Evolutionary conservation across 306 rosid species (phyloP), one percentile per base, ranked within the genome.

Genomic region (Acacia confusa): DNA sequence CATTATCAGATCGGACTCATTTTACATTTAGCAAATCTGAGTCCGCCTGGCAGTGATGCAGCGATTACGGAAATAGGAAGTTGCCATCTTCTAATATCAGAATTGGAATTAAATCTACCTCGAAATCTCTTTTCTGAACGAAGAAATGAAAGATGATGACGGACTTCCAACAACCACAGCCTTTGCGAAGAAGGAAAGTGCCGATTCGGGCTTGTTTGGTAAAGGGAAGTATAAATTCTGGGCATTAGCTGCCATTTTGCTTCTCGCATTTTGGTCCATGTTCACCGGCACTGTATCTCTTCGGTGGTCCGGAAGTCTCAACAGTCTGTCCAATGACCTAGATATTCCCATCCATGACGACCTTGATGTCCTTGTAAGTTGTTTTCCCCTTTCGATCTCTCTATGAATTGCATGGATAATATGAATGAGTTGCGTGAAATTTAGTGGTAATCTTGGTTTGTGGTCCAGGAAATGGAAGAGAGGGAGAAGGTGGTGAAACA

Each of bases 181-280:
- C 19, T 82, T 20, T 43, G 19, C 79, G 10, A 93, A 89, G 80
- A 96, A 92, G 87, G 98, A 96, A 63, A 79, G 63, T 52, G 60
- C 83, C 53, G 97, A 90, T 87, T 92, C 90, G 58, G 82, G 83
- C 70, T 34, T 88, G 12, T 84, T 90, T 20, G 97, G 92, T 20
- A 93, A 90, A 87, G 97, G 99, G 17, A 85, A 90, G 80, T 96
- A 96, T 82, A 96, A 96, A 81, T 91, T 96, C 79, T 96, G 97
- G 97, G 99, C 99, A 24, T 78, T 96, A 76, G 97, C 92, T 5
- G 99, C 94, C 22, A 96, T 96, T 58, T 81, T 96, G 90, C 87
- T 96, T 61, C 94, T 96, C 13, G 99, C 99, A 9, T 89, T 96
- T 48, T 96, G 99, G 99, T 92, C 99, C 11, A 96, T 96, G 98